phyloP scores from a whole-genome alignment of 495 filamentous ascomycete species.

The Ascodesmis nigricans region DNA sequence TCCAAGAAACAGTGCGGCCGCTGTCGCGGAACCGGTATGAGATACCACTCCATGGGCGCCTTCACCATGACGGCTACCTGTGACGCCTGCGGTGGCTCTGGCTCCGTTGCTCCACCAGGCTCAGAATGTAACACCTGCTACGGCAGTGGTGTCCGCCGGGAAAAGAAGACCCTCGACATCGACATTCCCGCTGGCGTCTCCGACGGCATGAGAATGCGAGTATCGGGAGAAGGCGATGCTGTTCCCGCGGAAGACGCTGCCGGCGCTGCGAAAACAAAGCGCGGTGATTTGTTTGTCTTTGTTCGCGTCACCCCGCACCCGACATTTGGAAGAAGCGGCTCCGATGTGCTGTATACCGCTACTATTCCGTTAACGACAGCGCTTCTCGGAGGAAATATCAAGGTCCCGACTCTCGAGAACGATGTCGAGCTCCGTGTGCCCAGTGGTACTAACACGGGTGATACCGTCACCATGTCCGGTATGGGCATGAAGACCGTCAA shows the following conservation, averaged over 20 bases:
- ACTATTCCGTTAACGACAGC: slow-evolving; percentile 83
- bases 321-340: slow-evolving; percentile 63
- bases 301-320: slow-evolving; percentile 64
- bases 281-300: slow-evolving; percentile 71
- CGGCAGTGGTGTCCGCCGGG: slow-evolving; percentile 57
- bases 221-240: slow-evolving; percentile 67
- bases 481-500: slow-evolving; percentile 78
- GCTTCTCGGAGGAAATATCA: slow-evolving; percentile 70
- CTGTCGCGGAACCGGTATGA: slow-evolving; percentile 69
- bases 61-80: slow-evolving; percentile 94
- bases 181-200: slow-evolving; percentile 90
- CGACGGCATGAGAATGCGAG: slow-evolving; percentile 74
- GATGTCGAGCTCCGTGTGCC: slow-evolving; percentile 71
- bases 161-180: slow-evolving; percentile 54
- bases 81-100: slow-evolving; percentile 52
- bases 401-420: slow-evolving; percentile 70
- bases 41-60: slow-evolving; percentile 72
- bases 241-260: slow-evolving; percentile 28
- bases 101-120: slow-evolving; percentile 46
- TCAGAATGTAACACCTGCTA: slow-evolving; percentile 56
- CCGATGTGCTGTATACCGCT: slow-evolving; percentile 81
- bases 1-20: slow-evolving; percentile 47
- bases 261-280: slow-evolving; percentile 34
- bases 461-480: slow-evolving; percentile 62
- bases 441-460: slow-evolving; percentile 79